These are phyloP conservation scores for Eucalyptus sp. DNA, from an alignment of 345 rosid genomes.

Conservation along the genomic window DNA sequence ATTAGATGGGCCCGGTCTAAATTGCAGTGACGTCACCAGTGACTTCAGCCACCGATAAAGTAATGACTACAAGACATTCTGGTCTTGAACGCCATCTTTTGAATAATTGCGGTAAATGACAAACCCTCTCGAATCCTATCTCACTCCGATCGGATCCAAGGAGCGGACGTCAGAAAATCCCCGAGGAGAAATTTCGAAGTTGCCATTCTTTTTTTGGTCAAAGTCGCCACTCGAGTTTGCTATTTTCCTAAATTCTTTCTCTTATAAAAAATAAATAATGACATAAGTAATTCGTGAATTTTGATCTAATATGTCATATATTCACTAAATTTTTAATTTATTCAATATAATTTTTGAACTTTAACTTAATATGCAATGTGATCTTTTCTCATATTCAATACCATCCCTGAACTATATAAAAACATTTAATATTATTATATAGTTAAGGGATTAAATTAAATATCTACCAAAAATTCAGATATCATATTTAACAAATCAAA, in stretches of 20 bases:
- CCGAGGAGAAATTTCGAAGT: neutral
- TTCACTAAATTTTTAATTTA: no score
- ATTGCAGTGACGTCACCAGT: neutral
- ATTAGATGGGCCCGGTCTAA: neutral
- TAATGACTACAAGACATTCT: neutral
- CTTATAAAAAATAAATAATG: no score
- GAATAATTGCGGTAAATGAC: neutral
- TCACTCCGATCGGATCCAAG: neutral
- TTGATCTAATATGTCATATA: no score
- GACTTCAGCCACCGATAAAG: neutral
- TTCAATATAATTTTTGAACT: no score
- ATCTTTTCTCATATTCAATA: no score
- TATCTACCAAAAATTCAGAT: accelerated
- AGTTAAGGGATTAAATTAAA: no score
- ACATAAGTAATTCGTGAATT: neutral
- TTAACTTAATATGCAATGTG: no score
- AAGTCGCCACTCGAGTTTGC: neutral
- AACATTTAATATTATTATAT: no score
- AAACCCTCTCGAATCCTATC: neutral
- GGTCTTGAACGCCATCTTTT: neutral
- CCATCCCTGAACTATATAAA: accelerated
- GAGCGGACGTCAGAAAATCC: neutral
- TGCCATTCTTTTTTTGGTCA: neutral
- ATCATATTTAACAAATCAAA: no score
- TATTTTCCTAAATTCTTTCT: neutral